A percentile compares a stretch with the other conserved stretches of the same genome.
These are phyloP conservation scores for Leccinum variabile DNA, from an alignment of 1,284 basidiomycete genomes.

Conservation along the genomic window DNA sequence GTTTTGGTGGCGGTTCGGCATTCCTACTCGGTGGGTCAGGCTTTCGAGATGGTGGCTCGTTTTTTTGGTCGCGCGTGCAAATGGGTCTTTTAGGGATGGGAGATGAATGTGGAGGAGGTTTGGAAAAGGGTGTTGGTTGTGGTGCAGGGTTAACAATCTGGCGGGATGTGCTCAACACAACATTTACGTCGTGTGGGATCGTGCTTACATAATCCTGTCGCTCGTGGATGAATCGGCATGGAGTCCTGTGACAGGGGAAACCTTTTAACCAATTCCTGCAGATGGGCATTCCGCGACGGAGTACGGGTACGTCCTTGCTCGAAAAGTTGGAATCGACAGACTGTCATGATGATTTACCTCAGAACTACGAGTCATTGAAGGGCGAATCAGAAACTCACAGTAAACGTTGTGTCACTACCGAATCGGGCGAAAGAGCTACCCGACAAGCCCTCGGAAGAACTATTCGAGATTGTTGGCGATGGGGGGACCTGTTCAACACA, in stretches of 20 bases:
- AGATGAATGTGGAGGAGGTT: not conserved
- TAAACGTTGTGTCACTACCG: slow-evolving; percentile 23
- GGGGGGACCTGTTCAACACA: slow-evolving; percentile 4
- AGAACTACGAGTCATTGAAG: not conserved
- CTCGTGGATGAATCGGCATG: slow-evolving; percentile 18
- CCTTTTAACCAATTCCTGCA: slow-evolving; percentile 12
- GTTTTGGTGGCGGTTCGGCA: slow-evolving; percentile 10
- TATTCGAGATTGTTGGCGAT: slow-evolving; percentile 16
- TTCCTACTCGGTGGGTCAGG: slow-evolving; percentile 1
- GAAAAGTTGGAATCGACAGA: slow-evolving; percentile 23
- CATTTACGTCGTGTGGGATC: not conserved
- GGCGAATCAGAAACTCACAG: slow-evolving; percentile 13
- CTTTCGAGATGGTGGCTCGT: not conserved
- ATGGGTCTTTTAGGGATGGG: not conserved
- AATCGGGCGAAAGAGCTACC: slow-evolving; percentile 10
- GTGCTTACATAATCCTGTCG: slow-evolving; percentile 13
- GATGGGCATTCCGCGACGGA: not conserved
- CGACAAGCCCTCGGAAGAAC: slow-evolving; percentile 25
- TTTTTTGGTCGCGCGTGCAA: not conserved
- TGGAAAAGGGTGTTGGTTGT: not conserved
- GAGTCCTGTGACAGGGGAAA: not conserved
- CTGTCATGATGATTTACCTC: slow-evolving; percentile 6
- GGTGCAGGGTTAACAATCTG: not conserved
- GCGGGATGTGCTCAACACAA: not conserved
- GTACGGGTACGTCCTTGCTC: not conserved